Conservation (phyloP, 108 stramenopile genomes). For the Seminavis robusta region DNA sequence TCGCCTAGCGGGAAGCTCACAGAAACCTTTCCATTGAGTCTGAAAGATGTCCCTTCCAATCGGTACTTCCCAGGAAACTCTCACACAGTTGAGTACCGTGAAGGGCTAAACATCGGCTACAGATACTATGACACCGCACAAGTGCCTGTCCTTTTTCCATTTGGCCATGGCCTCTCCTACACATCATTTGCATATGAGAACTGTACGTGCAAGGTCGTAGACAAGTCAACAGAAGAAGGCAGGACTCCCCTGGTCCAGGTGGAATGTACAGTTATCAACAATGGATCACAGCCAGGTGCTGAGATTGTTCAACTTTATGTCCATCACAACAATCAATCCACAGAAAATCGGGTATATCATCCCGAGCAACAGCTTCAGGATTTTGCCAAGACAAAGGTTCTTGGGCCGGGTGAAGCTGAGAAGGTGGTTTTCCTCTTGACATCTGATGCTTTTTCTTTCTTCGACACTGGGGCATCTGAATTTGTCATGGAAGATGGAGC, state of each 20-base stretch:
- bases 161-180: constrained; percentile 74
- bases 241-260: constrained; percentile 17
- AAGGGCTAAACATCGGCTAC: constrained; percentile 71
- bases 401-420: constrained; percentile 15
- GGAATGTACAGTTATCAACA: constrained; percentile 23
- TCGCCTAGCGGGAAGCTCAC: constrained; percentile 54
- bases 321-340: constrained; percentile 20
- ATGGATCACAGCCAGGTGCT: constrained; percentile 22
- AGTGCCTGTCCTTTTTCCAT: constrained; percentile 53
- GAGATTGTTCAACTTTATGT: constrained; percentile 52
- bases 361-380: constrained; percentile 46
- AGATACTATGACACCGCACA: constrained; percentile 49
- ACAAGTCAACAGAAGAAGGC: constrained; percentile 22
- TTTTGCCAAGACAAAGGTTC: constrained; percentile 22
- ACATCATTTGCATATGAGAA: constrained; percentile 49
- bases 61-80: constrained; percentile 32
- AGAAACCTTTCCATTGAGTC: constrained; percentile 46
- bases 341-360: no score
- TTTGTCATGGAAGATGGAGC: constrained; percentile 42
- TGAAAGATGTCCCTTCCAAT: constrained; percentile 20
- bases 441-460: constrained; percentile 32
- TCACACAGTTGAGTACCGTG: constrained; percentile 46
- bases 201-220: constrained; percentile 13
- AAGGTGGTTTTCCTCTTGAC: constrained; percentile 6
- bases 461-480: constrained; percentile 29